Base-by-base conservation (phyloP, 83 land plant species). In the Larix sibirica region DNA sequence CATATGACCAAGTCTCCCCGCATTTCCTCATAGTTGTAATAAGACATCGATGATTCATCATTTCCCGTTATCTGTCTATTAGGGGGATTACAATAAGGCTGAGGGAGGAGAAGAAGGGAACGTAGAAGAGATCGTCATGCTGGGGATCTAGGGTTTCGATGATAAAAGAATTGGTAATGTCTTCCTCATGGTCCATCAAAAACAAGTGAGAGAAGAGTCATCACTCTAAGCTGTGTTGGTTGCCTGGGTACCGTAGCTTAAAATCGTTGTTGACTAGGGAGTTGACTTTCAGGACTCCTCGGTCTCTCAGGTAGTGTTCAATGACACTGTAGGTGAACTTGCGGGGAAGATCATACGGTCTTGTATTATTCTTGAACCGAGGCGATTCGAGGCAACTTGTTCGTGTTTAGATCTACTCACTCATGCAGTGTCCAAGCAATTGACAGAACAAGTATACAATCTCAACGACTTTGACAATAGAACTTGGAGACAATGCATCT, bases 161-260 rank as follows among this genome's bases (percentile, higher is more conserved):
- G 2, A 90, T 67, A 0, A 85, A 81, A 20, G 88, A 83, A 1
- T 68, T 81, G 9, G 63, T 17, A 21, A 84, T 84, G 23, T 78
- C 26, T 44, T 6, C 21, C 5, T 44, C 50, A 44, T 44, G 75
- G 33, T 71, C 79, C 6, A 83, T 83, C 6, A 86, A 70, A 56
- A 26, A 62, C 50, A 95, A 85, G 71, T 95, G 94, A 42, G 90
- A 24, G 89, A 93, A 93, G 44, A 93, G 87, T 47, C 56, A 87
- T 96, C 97, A 95, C 86, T 95, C 97, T 42, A 88, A 93, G 82
- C 91, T 85, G 89, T 95, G 97, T 86, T 95, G 97, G 78, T 93
- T 86, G 10, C 97, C 96, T 9, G 96, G 96, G 81, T 95, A 93
- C 58, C 79, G 77, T 38, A 88, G 84, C 18, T 42, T 33, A 0